Percentiles rank a stretch among this genome's conserved stretches.
Conservation (phyloP, 2,329 filamentous ascomycete species). For the Fusarium marasasianum region DNA sequence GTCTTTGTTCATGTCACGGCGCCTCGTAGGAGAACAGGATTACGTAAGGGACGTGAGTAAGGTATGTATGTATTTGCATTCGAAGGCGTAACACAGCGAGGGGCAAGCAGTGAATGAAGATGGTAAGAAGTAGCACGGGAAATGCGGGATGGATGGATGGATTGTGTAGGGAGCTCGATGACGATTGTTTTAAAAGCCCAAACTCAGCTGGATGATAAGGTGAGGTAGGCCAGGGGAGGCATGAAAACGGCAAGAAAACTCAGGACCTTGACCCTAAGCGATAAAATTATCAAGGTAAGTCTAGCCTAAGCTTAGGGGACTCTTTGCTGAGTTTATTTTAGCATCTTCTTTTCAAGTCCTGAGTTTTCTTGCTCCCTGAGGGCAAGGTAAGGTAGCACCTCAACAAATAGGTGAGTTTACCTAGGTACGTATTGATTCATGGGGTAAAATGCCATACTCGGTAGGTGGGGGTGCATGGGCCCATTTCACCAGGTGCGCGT, state of each 20-base stretch:
- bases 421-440: not conserved
- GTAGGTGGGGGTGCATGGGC: slow-evolving; percentile 36
- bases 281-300: too few species aligned
- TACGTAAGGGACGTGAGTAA: not conserved
- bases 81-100: not conserved
- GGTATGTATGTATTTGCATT: not conserved
- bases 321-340: too few species aligned
- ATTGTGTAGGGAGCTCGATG: slow-evolving; percentile 25
- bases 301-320: too few species aligned
- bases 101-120: not conserved
- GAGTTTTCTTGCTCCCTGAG: too few species aligned
- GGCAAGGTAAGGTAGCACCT: not conserved
- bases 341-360: too few species aligned
- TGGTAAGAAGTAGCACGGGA: slow-evolving; percentile 1
- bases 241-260: too few species aligned
- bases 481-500: slow-evolving; percentile 13
- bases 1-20: slow-evolving; percentile 21
- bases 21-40: not conserved
- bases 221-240: not conserved
- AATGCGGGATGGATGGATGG: slow-evolving; percentile 4
- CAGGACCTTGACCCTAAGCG: too few species aligned
- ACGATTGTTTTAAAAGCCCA: slow-evolving; percentile 35
- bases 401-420: not conserved
- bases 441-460: slow-evolving; percentile 11
- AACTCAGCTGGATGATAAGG: slow-evolving; percentile 24